Base-by-base conservation (phyloP, 805 yeast species). In the Pichia nakasei region DNA sequence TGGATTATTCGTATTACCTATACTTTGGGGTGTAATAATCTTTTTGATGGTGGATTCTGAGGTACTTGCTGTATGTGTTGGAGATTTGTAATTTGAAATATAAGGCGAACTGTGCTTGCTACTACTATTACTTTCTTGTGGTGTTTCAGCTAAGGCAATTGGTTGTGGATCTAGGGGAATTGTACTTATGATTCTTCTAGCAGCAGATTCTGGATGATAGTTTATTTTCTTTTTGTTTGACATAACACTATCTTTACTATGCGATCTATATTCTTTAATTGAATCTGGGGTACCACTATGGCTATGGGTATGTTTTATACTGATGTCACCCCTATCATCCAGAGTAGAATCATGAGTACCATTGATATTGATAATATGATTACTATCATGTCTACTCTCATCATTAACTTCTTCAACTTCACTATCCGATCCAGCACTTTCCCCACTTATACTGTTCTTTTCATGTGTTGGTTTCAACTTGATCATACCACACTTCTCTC, bases 401-500 rank as follows among this genome's bases (percentile, higher is more conserved):
- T 41, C 45, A 34, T 37, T 42, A 9, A 42, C 41, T 13, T 21
- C 48, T 31, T 47, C 46, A 11, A 37, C 48, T 18, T 44, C 51
- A 41, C 41, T 42, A 35, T 39, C 55, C 15, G 50, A 50, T 17
- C 48, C 54, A 38, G 44, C 43, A 44, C 40, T 44, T 21, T 48
- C 40, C 21, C 48, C 40, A 19, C 48, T 44, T 11, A 36, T 35
- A 15, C 33, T 37, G 20, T n/a, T 29, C 15, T 42, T 43, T 31
- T 48, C 38, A 39, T 48, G 37, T 57, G 52, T 52, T 45, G 73
- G 63, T 33, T 65, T 75, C 40, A 78, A 69, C 50, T 80, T 80
- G 42, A 83, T 78, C 83, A 88, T 84, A 13, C 96, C 96, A 48
- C 87, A 85, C 59, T 85, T 83, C 52, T 86, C 91, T 52, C 96